Percentiles rank a stretch among this genome's conserved stretches.
These are phyloP conservation scores for Fusarium sp. DNA, from an alignment of 2,329 filamentous ascomycete species.

Conservation along the genomic window DNA sequence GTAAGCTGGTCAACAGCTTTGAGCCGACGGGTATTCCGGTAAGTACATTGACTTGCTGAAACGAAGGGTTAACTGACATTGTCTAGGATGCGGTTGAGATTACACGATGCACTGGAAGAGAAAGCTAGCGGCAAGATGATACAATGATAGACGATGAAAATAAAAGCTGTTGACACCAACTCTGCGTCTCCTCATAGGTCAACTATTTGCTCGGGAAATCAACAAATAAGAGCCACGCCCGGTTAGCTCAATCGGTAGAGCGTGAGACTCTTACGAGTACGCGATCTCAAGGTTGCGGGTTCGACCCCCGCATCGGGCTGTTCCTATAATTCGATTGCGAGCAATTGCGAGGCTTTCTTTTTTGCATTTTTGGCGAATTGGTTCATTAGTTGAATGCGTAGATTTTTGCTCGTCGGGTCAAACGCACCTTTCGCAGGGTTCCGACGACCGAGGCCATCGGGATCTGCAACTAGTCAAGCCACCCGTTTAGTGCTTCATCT, in stretches of 20 bases:
- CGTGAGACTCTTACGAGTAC: conserved; percentile 73
- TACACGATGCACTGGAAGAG: conserved; percentile 68
- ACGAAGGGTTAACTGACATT: conserved; percentile 36
- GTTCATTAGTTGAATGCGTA: too few relatives aligned
- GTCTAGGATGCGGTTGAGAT: conserved; percentile 78
- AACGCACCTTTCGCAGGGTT: too few relatives aligned
- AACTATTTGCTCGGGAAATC: neutral
- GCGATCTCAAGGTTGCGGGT: conserved; percentile 71
- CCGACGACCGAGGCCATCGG: too few relatives aligned
- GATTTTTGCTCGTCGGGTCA: too few relatives aligned
- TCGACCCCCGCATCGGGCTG: conserved; percentile 52
- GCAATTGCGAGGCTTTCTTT: neutral
- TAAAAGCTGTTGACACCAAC: neutral
- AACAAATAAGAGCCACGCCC: conserved; percentile 37
- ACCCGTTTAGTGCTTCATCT: too few relatives aligned
- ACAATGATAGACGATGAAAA: neutral
- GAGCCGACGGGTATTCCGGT: conserved; percentile 78
- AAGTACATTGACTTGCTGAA: conserved; percentile 50
- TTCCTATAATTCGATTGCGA: neutral
- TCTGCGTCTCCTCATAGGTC: neutral
- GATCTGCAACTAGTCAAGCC: too few relatives aligned
- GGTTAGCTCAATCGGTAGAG: conserved; percentile 65
- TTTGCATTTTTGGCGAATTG: neutral
- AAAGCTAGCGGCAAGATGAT: conserved; percentile 29
- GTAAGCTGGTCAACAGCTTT: conserved; percentile 74